Evolutionary conservation across 306 rosid species (phyloP).

Genomic region (Vigna radiata): DNA sequence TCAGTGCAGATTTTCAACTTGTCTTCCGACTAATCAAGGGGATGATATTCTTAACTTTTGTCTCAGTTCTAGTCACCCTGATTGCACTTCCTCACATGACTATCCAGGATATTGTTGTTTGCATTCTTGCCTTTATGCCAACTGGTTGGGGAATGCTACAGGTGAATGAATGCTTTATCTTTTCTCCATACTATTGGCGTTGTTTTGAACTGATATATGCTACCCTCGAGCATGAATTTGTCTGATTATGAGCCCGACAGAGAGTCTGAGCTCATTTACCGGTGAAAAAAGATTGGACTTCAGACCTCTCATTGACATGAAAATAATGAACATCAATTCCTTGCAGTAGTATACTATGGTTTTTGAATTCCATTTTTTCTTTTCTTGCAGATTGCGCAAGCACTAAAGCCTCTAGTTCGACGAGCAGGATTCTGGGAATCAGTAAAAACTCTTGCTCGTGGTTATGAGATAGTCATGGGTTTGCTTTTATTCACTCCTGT

Average conservation of each 20-base stretch:
- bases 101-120: slow-evolving; percentile 85
- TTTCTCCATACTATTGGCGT: background rate
- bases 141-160: slow-evolving; percentile 98
- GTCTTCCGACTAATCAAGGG: slow-evolving; percentile 95
- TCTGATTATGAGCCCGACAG: background rate
- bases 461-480: slow-evolving; percentile 91
- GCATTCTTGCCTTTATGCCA: slow-evolving; percentile 99
- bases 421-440: slow-evolving; percentile 91
- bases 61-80: slow-evolving; percentile 75
- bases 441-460: slow-evolving; percentile 83
- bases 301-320: background rate
- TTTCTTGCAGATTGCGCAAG: slow-evolving; percentile 81
- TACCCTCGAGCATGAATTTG: background rate
- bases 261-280: background rate
- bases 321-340: background rate
- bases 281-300: background rate
- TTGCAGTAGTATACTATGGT: background rate
- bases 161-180: slow-evolving; percentile 61
- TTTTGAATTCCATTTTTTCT: background rate
- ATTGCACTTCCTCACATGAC: slow-evolving; percentile 93
- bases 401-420: slow-evolving; percentile 71
- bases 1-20: slow-evolving; percentile 93
- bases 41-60: slow-evolving; percentile 80
- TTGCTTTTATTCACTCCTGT: slow-evolving; percentile 88
- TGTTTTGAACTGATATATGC: background rate